A percentile compares a stretch with the other conserved stretches of the same genome.
Conservation (phyloP, 345 rosid genomes). For the Lepidium africanum region DNA sequence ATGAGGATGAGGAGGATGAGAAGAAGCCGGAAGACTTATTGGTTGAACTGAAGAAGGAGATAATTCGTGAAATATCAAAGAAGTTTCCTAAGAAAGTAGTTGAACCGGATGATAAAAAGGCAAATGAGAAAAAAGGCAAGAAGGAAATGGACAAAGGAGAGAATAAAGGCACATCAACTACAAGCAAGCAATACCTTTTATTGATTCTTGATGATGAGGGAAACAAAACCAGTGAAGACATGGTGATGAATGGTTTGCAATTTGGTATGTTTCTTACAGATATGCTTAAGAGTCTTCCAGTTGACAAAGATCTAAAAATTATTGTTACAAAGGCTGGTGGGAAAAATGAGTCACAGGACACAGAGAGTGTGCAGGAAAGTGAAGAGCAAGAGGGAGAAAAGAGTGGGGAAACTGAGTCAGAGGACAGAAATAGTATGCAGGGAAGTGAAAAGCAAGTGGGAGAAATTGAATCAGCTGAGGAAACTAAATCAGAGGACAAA, state of each 20-base stretch:
- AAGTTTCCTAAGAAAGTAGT: not conserved
- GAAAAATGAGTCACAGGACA: not conserved
- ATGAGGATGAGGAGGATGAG: constrained; percentile 18
- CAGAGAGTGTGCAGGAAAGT: not conserved
- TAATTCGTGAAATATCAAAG: not conserved
- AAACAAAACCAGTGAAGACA: not conserved
- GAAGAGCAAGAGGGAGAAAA: not conserved
- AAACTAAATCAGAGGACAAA: not conserved
- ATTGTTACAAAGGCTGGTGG: constrained; percentile 11
- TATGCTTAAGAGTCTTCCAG: no score
- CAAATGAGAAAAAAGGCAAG: no score
- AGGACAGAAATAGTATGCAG: not conserved
- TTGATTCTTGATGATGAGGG: constrained; percentile 42
- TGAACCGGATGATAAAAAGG: no score
- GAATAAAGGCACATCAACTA: not conserved
- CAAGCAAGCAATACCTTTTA: constrained; percentile 10
- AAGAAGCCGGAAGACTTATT: not conserved
- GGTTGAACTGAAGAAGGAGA: not conserved
- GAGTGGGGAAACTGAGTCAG: no score
- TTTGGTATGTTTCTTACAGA: not conserved
- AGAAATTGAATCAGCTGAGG: not conserved
- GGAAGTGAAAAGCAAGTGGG: not conserved
- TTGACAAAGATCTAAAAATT: not conserved
- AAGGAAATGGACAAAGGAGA: not conserved
- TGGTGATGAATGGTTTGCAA: not conserved